These are phyloP conservation scores for Pyrenophora teres DNA, from an alignment of 2,329 filamentous ascomycete species.

Conservation along the genomic window DNA sequence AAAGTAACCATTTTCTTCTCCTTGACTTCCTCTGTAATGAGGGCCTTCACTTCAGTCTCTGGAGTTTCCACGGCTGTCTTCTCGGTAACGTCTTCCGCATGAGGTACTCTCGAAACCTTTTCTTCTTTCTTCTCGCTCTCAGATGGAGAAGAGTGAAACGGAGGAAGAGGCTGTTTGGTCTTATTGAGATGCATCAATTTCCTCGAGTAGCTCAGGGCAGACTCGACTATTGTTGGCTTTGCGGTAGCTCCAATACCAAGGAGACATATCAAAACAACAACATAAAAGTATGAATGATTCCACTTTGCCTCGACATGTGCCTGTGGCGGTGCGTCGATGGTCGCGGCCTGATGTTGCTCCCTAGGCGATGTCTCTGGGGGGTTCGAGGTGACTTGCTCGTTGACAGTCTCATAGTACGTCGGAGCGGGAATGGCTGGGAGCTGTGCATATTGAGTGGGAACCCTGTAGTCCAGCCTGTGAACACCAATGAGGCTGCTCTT, in stretches of 20 bases:
- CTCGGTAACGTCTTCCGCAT: constrained; percentile 10
- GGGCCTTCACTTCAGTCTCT: constrained; percentile 9
- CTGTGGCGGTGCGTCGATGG: constrained; percentile 27
- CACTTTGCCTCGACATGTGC: constrained; percentile 19
- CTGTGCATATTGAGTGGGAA: constrained; percentile 25
- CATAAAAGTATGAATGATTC: constrained; percentile 11
- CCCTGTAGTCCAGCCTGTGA: constrained; percentile 41
- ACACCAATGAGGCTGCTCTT: constrained; percentile 47
- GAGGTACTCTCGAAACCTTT: not conserved
- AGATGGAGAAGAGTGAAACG: constrained; percentile 12
- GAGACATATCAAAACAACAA: constrained; percentile 15
- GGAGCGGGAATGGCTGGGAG: constrained; percentile 35
- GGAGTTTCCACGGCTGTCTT: constrained; percentile 4
- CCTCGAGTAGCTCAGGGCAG: constrained; percentile 22
- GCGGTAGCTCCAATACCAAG: constrained; percentile 19
- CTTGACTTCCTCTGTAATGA: constrained; percentile 25
- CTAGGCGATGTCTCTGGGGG: constrained; percentile 27
- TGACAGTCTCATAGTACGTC: constrained; percentile 26
- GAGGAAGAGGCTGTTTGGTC: constrained; percentile 10
- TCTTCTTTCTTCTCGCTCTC: constrained; percentile 8
- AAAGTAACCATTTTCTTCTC: constrained; percentile 42
- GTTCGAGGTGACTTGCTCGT: constrained; percentile 26
- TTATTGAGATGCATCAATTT: constrained; percentile 18
- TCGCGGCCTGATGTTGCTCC: constrained; percentile 18
- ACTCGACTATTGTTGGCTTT: constrained; percentile 17